Conservation (phyloP, 306 rosid species). For the Sicyos edulis region DNA sequence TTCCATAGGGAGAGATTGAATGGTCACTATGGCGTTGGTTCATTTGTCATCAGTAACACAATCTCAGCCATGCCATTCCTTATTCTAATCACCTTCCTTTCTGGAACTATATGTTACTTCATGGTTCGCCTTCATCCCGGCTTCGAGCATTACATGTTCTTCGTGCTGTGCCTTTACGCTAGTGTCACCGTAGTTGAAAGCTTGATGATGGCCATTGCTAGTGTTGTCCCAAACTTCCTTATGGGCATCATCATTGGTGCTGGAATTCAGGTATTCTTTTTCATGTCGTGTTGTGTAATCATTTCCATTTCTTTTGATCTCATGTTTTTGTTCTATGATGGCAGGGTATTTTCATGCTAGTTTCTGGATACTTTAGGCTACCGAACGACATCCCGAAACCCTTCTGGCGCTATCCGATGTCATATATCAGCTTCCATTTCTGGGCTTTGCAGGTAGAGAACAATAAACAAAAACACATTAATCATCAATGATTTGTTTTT, state of each 20-base stretch:
- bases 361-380: slow-evolving; percentile 93
- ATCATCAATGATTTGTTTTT: neutral
- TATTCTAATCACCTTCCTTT: slow-evolving; percentile 68
- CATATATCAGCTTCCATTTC: slow-evolving; percentile 91
- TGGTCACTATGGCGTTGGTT: slow-evolving; percentile 83
- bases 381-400: slow-evolving; percentile 97
- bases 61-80: slow-evolving; percentile 84
- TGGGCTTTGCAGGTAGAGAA: slow-evolving; percentile 93
- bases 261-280: too few species aligned
- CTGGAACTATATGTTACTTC: slow-evolving; percentile 94
- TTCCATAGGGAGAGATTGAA: slow-evolving; percentile 95
- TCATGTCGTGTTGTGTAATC: too few species aligned
- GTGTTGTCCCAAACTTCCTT: slow-evolving; percentile 87
- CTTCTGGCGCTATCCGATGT: slow-evolving; percentile 96
- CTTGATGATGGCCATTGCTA: slow-evolving; percentile 97
- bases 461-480: neutral
- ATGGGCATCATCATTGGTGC: slow-evolving; percentile 23
- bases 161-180: slow-evolving; percentile 82
- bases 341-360: slow-evolving; percentile 97
- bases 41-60: slow-evolving; percentile 82
- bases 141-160: slow-evolving; percentile 75
- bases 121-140: slow-evolving; percentile 95
- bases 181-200: slow-evolving; percentile 97
- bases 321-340: neutral
- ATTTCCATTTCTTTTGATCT: too few species aligned